Evolutionary conservation across 805 yeast species (phyloP).

Genomic region (Tetrapisispora pingtungensis): DNA sequence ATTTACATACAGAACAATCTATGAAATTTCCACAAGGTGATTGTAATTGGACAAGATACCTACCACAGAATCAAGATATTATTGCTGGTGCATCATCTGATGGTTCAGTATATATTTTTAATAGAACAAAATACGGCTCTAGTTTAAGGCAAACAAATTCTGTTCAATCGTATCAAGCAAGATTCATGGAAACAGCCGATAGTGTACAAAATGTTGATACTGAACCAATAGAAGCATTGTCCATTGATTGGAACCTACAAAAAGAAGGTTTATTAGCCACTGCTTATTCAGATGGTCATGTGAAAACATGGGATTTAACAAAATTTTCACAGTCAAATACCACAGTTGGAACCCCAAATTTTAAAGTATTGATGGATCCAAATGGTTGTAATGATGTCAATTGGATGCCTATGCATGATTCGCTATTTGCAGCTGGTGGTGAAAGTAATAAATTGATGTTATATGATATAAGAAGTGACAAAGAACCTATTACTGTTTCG

Average conservation of each 20-base stretch:
- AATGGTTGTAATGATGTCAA: conserved; percentile 61
- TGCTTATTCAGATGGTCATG: conserved; percentile 53
- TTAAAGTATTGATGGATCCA: conserved; percentile 22
- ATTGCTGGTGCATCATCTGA: conserved; percentile 59
- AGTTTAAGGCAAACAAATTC: conserved; percentile 20
- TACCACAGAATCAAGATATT: conserved; percentile 83
- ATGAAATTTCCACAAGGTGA: conserved; percentile 38
- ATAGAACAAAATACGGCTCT: conserved; percentile 70
- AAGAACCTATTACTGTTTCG: conserved; percentile 1
- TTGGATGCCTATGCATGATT: conserved; percentile 56
- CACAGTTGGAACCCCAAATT: conserved; percentile 19
- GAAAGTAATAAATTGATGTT: conserved; percentile 47
- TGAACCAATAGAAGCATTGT: conserved; percentile 46
- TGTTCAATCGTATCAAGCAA: conserved; percentile 13
- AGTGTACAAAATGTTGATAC: conserved; percentile 8
- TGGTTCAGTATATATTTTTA: conserved; percentile 62
- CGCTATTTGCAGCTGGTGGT: conserved; percentile 54
- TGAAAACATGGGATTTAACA: conserved; percentile 60
- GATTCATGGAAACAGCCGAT: conserved; percentile 3
- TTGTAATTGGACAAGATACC: conserved; percentile 57
- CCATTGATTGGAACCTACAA: conserved; percentile 64
- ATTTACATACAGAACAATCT: conserved; percentile 17
- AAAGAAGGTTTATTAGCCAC: conserved; percentile 50
- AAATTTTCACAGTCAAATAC: conserved; percentile 26
- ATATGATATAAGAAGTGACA: conserved; percentile 41